Evolutionary conservation across 306 rosid genomes (phyloP).

Genomic region (Coriaria nepalensis): DNA sequence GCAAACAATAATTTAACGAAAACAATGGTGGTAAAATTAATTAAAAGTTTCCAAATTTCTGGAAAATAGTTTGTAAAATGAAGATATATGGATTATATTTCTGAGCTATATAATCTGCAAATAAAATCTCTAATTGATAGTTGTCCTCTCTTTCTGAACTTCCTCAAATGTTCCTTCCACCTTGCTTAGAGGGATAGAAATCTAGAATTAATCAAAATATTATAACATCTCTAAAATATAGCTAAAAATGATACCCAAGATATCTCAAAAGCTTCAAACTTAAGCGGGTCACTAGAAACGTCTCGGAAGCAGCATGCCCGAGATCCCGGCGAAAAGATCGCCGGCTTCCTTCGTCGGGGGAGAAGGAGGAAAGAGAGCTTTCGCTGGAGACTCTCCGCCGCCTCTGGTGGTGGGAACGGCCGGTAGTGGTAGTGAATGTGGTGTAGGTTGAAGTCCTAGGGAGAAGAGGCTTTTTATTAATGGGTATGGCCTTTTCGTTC

Average conservation of each 20-base stretch:
- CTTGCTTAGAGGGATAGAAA: neutral
- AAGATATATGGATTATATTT: no score
- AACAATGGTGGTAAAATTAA: no score
- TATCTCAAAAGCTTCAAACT: constrained; percentile 50
- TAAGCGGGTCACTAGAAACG: constrained; percentile 51
- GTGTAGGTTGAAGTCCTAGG: neutral
- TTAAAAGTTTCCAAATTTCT: no score
- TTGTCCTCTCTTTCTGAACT: no score
- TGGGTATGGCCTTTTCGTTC: neutral
- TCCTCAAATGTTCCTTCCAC: no score
- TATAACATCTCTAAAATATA: neutral
- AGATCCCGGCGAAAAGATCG: constrained; percentile 28
- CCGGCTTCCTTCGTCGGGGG: constrained; percentile 4
- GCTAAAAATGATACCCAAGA: constrained; percentile 43
- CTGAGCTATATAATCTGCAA: no score
- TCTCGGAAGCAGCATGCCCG: constrained; percentile 48
- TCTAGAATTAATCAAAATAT: neutral
- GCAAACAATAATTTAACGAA: no score
- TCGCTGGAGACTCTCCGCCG: constrained; percentile 51
- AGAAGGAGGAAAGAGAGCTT: constrained; percentile 26
- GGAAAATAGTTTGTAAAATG: no score
- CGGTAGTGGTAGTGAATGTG: constrained; percentile 1
- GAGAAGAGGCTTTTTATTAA: neutral
- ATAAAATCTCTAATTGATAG: no score
- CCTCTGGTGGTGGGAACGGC: constrained; percentile 27